These are phyloP conservation scores for Leccinum insolens DNA, from an alignment of 1,284 basidiomycete species.

Conservation along the genomic window DNA sequence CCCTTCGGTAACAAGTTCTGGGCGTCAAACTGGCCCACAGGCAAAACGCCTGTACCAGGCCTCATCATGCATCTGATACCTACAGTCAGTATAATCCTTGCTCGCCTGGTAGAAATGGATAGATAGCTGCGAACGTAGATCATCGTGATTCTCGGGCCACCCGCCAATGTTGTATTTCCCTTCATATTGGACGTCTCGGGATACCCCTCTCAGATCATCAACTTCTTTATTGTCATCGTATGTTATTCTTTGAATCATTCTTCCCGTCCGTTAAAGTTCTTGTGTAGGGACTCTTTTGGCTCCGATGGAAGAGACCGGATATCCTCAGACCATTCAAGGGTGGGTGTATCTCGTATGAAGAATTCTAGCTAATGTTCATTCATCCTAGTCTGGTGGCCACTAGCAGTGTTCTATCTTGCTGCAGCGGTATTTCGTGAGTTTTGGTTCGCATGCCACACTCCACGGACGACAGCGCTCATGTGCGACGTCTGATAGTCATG, in stretches of 20 bases:
- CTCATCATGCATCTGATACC: slow-evolving; percentile 39
- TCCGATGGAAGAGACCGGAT: slow-evolving; percentile 53
- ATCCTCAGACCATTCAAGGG: slow-evolving; percentile 59
- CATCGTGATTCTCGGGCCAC: slow-evolving; percentile 52
- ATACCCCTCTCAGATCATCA: slow-evolving; percentile 60
- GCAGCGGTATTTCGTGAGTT: slow-evolving; percentile 52
- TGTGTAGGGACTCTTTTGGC: slow-evolving; percentile 56
- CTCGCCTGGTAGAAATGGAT: background rate
- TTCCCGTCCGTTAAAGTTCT: background rate
- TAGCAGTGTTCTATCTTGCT: slow-evolving; percentile 58
- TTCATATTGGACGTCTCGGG: slow-evolving; percentile 62
- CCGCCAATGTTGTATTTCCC: slow-evolving; percentile 47
- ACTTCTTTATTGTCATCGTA: slow-evolving; percentile 57
- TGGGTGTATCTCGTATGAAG: slow-evolving; percentile 12
- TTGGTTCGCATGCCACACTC: background rate
- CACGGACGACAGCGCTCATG: background rate
- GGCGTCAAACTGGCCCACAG: slow-evolving; percentile 42
- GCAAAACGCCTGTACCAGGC: slow-evolving; percentile 40
- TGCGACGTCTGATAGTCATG: slow-evolving; percentile 40
- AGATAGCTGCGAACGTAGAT: slow-evolving; percentile 33
- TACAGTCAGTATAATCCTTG: slow-evolving; percentile 18
- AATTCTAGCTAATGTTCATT: background rate
- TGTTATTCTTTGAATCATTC: background rate
- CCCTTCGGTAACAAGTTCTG: slow-evolving; percentile 42
- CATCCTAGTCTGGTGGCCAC: slow-evolving; percentile 54